Percentiles rank a stretch among this genome's conserved stretches.
These are phyloP conservation scores for Piper betle DNA, from an alignment of 164 flowering plant species.

Conservation along the genomic window DNA sequence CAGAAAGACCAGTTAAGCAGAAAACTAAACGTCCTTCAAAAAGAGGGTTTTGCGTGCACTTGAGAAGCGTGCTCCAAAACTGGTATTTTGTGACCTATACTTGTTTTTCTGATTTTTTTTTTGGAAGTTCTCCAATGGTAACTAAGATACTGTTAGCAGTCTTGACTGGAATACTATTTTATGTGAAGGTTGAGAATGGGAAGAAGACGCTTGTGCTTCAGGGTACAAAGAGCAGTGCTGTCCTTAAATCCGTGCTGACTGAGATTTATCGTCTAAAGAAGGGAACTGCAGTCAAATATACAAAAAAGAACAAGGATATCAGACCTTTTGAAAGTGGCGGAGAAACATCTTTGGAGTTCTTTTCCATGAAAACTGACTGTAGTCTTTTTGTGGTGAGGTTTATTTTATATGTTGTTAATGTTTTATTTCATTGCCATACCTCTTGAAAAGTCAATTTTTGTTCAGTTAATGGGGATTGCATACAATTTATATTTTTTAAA, in stretches of 20 bases:
- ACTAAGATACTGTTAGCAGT: not conserved
- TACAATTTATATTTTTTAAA: too few relatives aligned
- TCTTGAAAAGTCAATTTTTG: too few relatives aligned
- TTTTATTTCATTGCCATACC: too few relatives aligned
- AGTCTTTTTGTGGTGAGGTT: slow-evolving; percentile 65
- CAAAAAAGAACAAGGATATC: slow-evolving; percentile 61
- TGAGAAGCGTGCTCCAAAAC: slow-evolving; percentile 44
- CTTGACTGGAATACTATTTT: not conserved
- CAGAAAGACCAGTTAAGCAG: slow-evolving; percentile 2
- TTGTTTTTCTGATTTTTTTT: not conserved
- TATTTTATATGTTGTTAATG: not conserved
- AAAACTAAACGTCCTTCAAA: slow-evolving; percentile 22
- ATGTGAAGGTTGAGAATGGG: slow-evolving; percentile 56
- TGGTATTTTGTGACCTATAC: slow-evolving; percentile 13
- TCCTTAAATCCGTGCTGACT: slow-evolving; percentile 51
- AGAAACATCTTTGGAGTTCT: slow-evolving; percentile 81
- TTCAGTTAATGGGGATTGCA: too few relatives aligned
- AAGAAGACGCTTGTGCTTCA: slow-evolving; percentile 86
- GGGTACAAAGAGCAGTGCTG: slow-evolving; percentile 72
- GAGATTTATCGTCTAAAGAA: slow-evolving; percentile 63
- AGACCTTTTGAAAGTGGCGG: slow-evolving; percentile 91
- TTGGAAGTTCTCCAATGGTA: not conserved
- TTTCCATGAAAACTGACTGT: slow-evolving; percentile 85
- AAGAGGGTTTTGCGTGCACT: slow-evolving; percentile 30
- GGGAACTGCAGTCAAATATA: slow-evolving; percentile 42